These are phyloP conservation scores for Pleurotus sapidus DNA, from an alignment of 768 basidiomycete genomes.

Conservation along the genomic window DNA sequence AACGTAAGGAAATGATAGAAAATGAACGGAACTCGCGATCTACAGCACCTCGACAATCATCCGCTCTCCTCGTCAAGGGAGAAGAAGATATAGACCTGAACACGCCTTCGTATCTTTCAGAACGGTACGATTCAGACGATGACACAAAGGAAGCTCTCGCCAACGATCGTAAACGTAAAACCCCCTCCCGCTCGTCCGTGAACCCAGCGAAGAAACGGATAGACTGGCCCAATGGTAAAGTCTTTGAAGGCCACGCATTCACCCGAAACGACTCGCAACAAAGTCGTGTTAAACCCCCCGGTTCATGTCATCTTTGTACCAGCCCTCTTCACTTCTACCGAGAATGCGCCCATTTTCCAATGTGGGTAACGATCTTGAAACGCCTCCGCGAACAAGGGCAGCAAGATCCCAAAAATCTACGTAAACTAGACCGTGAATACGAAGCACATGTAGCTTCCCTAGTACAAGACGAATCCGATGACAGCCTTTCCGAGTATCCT, in stretches of 20 bases:
- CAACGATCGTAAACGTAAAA: neutral
- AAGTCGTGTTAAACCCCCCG: neutral
- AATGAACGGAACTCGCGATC: neutral
- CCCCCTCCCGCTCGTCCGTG: too few relatives aligned
- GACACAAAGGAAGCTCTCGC: neutral
- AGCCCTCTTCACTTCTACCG: slow-evolving; percentile 17
- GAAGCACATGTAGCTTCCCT: neutral
- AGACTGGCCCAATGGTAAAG: neutral
- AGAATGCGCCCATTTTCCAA: slow-evolving; percentile 18
- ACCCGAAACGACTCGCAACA: neutral
- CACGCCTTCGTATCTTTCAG: too few relatives aligned
- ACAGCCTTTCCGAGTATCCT: too few relatives aligned
- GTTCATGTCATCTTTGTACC: slow-evolving; percentile 17
- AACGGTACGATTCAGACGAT: too few relatives aligned
- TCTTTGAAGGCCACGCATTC: neutral
- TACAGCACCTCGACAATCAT: too few relatives aligned
- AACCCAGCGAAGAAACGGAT: neutral
- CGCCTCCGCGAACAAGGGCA: slow-evolving; percentile 7
- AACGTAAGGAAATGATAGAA: neutral
- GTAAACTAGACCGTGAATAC: slow-evolving; percentile 8
- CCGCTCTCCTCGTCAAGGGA: too few relatives aligned
- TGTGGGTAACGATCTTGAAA: slow-evolving; percentile 9
- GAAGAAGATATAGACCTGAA: too few relatives aligned
- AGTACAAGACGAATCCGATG: neutral
- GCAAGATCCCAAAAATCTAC: neutral